phyloP scores from a whole-genome alignment of 257 asterid species.

The Coffea canephora region DNA sequence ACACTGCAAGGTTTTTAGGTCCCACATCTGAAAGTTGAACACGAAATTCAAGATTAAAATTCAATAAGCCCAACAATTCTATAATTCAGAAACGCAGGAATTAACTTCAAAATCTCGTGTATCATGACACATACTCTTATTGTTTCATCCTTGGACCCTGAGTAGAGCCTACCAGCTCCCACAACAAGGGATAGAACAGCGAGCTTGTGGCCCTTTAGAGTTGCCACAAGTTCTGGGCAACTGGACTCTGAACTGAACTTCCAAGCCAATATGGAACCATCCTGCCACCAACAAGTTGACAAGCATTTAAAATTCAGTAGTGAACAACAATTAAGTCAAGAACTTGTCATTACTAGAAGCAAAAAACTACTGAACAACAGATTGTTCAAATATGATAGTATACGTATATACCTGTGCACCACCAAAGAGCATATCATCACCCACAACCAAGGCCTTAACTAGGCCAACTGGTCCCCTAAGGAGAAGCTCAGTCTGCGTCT shows the following conservation, averaged over 20 bases:
- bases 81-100: neutral
- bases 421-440: slow-evolving; percentile 46
- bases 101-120: too few species aligned
- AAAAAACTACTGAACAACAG: too few species aligned
- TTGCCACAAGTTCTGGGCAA: slow-evolving; percentile 28
- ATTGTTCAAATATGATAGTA: too few species aligned
- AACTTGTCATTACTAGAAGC: too few species aligned
- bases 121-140: slow-evolving; percentile 36
- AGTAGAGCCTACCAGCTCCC: slow-evolving; percentile 48
- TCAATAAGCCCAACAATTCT: too few species aligned
- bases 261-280: slow-evolving; percentile 57
- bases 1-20: slow-evolving; percentile 49
- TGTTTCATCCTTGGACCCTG: slow-evolving; percentile 50
- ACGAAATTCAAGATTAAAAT: neutral
- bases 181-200: slow-evolving; percentile 46
- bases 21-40: slow-evolving; percentile 49
- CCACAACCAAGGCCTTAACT: slow-evolving; percentile 40
- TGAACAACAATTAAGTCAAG: too few species aligned
- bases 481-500: slow-evolving; percentile 28
- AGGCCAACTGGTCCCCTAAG: slow-evolving; percentile 41
- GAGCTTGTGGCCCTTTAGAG: slow-evolving; percentile 40
- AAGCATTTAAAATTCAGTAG: too few species aligned
- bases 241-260: slow-evolving; percentile 27
- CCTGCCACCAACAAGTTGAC: slow-evolving; percentile 34
- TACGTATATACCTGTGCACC: slow-evolving; percentile 48